phyloP scores from a whole-genome alignment of 768 basidiomycete genomes.

The Amanita pseudoporphyria region DNA sequence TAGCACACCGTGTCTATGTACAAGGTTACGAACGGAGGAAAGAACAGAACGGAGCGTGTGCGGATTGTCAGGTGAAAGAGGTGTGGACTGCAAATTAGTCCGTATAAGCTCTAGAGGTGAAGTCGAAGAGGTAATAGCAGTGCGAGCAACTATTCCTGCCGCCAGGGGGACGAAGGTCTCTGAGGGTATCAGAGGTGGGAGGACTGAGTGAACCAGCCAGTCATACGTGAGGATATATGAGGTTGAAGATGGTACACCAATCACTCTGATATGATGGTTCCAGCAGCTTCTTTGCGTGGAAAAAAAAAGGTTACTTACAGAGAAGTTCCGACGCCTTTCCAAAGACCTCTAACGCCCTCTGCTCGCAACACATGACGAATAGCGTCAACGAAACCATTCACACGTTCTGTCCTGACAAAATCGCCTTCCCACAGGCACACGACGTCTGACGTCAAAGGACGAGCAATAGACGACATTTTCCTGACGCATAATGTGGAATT shows the following conservation, averaged over 20 bases:
- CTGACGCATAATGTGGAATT: slow-evolving; percentile 50
- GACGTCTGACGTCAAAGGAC: slow-evolving; percentile 46
- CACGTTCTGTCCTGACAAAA: slow-evolving; percentile 57
- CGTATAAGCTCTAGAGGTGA: slow-evolving; percentile 92
- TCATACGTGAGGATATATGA: slow-evolving; percentile 96
- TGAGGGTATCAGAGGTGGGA: slow-evolving; percentile 53
- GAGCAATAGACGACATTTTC: slow-evolving; percentile 67
- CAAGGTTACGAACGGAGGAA: slow-evolving; percentile 46
- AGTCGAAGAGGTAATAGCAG: slow-evolving; percentile 63
- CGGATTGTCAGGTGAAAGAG: slow-evolving; percentile 55
- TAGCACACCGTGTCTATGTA: slow-evolving; percentile 51
- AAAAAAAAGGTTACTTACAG: slow-evolving; percentile 41
- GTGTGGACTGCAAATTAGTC: slow-evolving; percentile 89
- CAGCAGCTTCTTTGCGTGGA: background rate
- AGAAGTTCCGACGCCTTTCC: slow-evolving; percentile 93
- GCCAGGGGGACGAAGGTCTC: slow-evolving; percentile 54
- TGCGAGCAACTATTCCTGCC: slow-evolving; percentile 78
- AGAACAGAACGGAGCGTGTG: slow-evolving; percentile 74
- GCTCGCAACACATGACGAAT: slow-evolving; percentile 68
- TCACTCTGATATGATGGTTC: slow-evolving; percentile 40
- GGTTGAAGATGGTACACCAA: slow-evolving; percentile 87
- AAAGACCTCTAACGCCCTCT: slow-evolving; percentile 79
- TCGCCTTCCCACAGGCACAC: slow-evolving; percentile 79
- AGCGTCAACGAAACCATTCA: slow-evolving; percentile 82
- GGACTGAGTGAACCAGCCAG: slow-evolving; percentile 55